Evolutionary conservation across 139 green algal species (phyloP).

Genomic region (Chara braunii): DNA sequence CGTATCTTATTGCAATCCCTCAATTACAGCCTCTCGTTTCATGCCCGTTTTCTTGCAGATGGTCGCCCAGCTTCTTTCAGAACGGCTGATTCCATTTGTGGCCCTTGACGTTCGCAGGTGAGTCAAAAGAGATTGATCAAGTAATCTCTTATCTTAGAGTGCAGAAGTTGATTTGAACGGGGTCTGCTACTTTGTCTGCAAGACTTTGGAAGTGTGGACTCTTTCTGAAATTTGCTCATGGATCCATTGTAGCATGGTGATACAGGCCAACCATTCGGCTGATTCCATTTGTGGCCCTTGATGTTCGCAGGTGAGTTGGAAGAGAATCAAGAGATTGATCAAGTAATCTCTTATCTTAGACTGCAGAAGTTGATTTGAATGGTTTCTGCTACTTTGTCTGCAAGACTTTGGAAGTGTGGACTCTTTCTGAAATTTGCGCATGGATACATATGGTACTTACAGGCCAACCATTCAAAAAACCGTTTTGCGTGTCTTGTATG

Average conservation of each 20-base stretch:
- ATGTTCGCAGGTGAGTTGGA: constrained; percentile 56
- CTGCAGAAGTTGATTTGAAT: not conserved
- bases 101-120: constrained; percentile 75
- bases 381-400: not conserved
- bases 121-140: constrained; percentile 42
- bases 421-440: not conserved
- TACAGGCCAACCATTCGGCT: constrained; percentile 42
- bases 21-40: no score
- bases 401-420: not conserved
- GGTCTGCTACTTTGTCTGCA: not conserved
- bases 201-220: not conserved
- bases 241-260: not conserved
- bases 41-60: constrained; percentile 81
- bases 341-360: constrained; percentile 25
- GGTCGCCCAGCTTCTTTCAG: constrained; percentile 83
- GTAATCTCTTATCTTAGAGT: not conserved
- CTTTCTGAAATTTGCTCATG: not conserved
- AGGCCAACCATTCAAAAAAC: constrained; percentile 68
- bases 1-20: no score
- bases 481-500: constrained; percentile 88
- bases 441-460: not conserved
- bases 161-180: not conserved
- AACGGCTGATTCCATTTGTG: constrained; percentile 95
- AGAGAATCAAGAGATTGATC: no score
- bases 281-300: constrained; percentile 91